Base-by-base conservation (phyloP, 2,329 filamentous ascomycete species). In the Cadophora sp. region DNA sequence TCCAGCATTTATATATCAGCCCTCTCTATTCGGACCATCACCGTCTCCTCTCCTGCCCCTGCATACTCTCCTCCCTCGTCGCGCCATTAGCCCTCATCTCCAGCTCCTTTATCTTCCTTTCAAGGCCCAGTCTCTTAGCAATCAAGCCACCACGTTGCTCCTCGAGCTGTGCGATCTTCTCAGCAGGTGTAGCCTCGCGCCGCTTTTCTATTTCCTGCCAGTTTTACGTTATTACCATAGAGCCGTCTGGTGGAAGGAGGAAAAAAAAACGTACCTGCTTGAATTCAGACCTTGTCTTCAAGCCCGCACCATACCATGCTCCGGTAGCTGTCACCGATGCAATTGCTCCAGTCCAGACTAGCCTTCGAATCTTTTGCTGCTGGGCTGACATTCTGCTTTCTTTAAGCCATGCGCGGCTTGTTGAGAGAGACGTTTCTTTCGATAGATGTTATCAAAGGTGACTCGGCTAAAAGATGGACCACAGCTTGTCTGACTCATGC, bases 281-380 rank as follows among this genome's bases (percentile, higher is more conserved):
- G 48, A 80, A 76, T 60, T 89, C 84, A 70, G 83, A 79, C 40
- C 82, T 78, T 3, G 81, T 83, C 76, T 89, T 89, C 69, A 90
- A 71, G 11, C 83, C 83, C 16, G 88, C 88, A 27, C 88, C 88
- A 72, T 88, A 89, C 69, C 85, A 81, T 2, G 86, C 82, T 62
- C 88, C 88, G 1, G 83, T 83, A 5, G 84, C 84, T 1, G 86
- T 88, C 55, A 88, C 83, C 16, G 84, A 82, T 8, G 85, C 82
- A n/a, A 89, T 82, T 4, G 84, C 82, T 40, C 81, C 83, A 1
- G 88, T 87, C 72, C 88, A 76, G 19, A 88, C 80, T 68, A 85
- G 80, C n/a, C 84, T 81, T 34, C 84, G 82, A 6, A 85, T 70
- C 65, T 79, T 81, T 26, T 77, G 76, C 31, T 76, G 76, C 24